phyloP scores from a whole-genome alignment of 805 yeast species.

The Peterozyma toletana region DNA sequence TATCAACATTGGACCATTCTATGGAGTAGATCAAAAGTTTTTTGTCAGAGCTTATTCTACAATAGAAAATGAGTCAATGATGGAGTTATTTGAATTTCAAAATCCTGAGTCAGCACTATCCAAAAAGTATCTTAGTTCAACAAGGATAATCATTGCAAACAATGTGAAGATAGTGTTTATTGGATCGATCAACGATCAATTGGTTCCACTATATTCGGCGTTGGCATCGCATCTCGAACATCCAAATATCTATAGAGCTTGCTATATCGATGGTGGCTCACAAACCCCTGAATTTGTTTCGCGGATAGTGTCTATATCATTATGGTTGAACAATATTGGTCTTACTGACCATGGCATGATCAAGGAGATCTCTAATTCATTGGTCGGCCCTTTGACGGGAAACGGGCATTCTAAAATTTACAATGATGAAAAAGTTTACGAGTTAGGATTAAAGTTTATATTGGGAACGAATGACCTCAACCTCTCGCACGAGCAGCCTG shows the following conservation, averaged over 20 bases:
- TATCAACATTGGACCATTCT: slow-evolving; percentile 87
- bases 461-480: slow-evolving; percentile 63
- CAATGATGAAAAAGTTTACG: slow-evolving; percentile 79
- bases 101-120: slow-evolving; percentile 68
- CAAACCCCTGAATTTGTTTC: slow-evolving; percentile 76
- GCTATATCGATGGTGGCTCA: slow-evolving; percentile 79
- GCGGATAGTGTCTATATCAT: slow-evolving; percentile 64
- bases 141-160: slow-evolving; percentile 54
- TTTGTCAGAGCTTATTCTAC: slow-evolving; percentile 85
- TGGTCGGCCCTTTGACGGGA: slow-evolving; percentile 90
- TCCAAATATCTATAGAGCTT: slow-evolving; percentile 86
- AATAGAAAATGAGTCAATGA: slow-evolving; percentile 79
- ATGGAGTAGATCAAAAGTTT: slow-evolving; percentile 78
- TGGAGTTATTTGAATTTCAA: slow-evolving; percentile 85
- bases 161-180: slow-evolving; percentile 76
- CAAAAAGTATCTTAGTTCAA: slow-evolving; percentile 57
- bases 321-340: slow-evolving; percentile 71
- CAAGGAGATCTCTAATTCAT: slow-evolving; percentile 68
- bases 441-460: slow-evolving; percentile 65
- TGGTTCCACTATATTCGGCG: slow-evolving; percentile 89
- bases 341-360: slow-evolving; percentile 79
- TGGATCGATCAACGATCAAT: slow-evolving; percentile 89
- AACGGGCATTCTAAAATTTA: slow-evolving; percentile 92
- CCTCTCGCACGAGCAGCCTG: slow-evolving; percentile 20
- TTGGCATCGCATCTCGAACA: slow-evolving; percentile 76